Base-by-base conservation (phyloP, 1,139 yeast species). In the Diutina catenulata region DNA sequence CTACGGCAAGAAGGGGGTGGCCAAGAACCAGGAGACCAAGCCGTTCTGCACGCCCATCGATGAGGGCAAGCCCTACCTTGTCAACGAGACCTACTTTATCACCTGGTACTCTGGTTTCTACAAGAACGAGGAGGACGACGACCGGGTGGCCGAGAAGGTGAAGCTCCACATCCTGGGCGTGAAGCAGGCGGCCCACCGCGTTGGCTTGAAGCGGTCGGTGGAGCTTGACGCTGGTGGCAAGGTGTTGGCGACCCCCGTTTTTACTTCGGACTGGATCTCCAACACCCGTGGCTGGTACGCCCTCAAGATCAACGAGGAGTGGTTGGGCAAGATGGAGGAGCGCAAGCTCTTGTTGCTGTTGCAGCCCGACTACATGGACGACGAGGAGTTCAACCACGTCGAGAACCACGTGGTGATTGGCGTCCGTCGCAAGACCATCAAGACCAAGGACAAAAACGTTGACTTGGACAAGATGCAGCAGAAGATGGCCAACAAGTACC, bases 1-100 rank as follows among this genome's bases (percentile, higher is more conserved):
- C 37, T 86, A 81, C 53, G 67, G 64, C 50, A 70, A 69, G 47
- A 81, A 76, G 54, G 91, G 91, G 8, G 42, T 64, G 33, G 78
- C 75, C 27, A 74, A 74, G 49, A 72, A 72, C 44, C 54, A 57
- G 20, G 43, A 57, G 0, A 71, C 84, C 28, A 88, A 67, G 41
- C 95, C 95, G 14, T 82, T 84, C 55, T 86, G 95, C 56, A 73
- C 82, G 21, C 95, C 95, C 15, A 25, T 31, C 3, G 64, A 61
- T 25, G 91, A 82, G 46, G 68, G 74, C 43, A 51, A 64, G 11
- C 63, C 59, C 31, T 64, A 80, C 57, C 68, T 70, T 44, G 55
- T 70, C 43, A 94, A 70, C 29, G 59, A 68, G 41, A 71, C 82
- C 1, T 81, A 82, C 50, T 86, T 87, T 52, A 57, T 82, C 39